phyloP scores from a whole-genome alignment of 352 stramenopile genomes.

The Pythium phragmitis region DNA sequence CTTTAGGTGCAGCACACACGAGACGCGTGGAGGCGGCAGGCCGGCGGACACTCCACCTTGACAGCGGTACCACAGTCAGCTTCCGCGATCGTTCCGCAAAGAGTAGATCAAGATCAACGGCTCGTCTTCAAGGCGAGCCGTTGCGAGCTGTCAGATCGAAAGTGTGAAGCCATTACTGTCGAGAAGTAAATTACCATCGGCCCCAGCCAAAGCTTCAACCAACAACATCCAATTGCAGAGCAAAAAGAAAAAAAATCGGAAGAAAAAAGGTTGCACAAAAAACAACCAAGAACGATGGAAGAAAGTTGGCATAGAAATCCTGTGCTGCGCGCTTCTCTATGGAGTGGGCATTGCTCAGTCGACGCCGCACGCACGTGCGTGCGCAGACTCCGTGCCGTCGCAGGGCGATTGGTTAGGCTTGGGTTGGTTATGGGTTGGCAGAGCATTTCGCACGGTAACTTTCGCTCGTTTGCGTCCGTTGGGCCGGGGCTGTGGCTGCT shows the following conservation, averaged over 20 bases:
- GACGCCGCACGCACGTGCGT: constrained; percentile 11
- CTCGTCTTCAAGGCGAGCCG: constrained; percentile 12
- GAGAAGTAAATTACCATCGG: constrained; percentile 6
- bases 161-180: constrained; percentile 16
- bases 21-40: background rate
- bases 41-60: constrained; percentile 19
- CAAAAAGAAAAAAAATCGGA: constrained; percentile 4
- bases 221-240: constrained; percentile 1
- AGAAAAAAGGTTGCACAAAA: background rate
- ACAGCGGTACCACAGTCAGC: constrained; percentile 11
- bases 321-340: constrained; percentile 1
- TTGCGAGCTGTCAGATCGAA: background rate
- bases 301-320: constrained; percentile 14
- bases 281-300: constrained; percentile 11
- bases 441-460: background rate
- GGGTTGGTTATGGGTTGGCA: background rate
- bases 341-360: constrained; percentile 5
- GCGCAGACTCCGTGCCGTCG: constrained; percentile 10
- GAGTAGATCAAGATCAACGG: constrained; percentile 8
- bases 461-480: constrained; percentile 11
- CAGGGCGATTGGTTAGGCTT: constrained; percentile 1
- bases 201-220: background rate
- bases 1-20: background rate
- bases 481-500: constrained; percentile 5
- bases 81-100: constrained; percentile 19